Conservation (phyloP, 805 yeast genomes). For the Cyberlindnera americana region DNA sequence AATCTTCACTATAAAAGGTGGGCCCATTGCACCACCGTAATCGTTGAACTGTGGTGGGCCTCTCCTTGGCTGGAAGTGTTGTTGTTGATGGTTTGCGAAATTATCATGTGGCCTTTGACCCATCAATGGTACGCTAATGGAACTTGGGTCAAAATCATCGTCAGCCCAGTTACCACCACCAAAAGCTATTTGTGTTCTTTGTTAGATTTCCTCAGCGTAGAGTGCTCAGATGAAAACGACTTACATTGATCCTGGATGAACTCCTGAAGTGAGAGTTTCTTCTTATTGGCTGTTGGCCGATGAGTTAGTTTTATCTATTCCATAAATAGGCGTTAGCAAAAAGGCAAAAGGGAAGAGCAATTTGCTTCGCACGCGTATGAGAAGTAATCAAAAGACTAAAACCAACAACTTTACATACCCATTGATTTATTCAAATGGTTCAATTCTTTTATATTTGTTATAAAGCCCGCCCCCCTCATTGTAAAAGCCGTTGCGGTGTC, state of each 20-base stretch:
- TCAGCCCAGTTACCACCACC: conserved; percentile 65
- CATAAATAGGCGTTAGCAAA: no score
- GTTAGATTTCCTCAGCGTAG: no score
- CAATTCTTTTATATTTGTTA: no score
- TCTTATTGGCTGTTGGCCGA: conserved; percentile 9
- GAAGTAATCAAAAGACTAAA: no score
- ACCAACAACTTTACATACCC: no score
- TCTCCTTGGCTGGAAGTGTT: background rate
- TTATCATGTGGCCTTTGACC: conserved; percentile 14
- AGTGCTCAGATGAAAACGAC: no score
- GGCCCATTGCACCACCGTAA: conserved; percentile 27
- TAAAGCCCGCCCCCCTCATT: background rate
- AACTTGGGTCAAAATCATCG: conserved; percentile 61
- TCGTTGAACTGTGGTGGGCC: conserved; percentile 8
- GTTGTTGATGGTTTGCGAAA: background rate
- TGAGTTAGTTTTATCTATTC: background rate
- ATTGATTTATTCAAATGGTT: no score
- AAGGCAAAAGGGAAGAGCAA: no score
- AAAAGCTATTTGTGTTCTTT: conserved; percentile 12
- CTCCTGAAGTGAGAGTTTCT: conserved; percentile 26
- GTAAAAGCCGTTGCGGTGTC: background rate
- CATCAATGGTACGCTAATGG: conserved; percentile 47
- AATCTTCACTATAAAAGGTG: conserved; percentile 67
- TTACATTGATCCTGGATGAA: conserved; percentile 24
- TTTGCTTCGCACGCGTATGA: no score